phyloP scores from a whole-genome alignment of 202 grass and related monocot genomes.

The Setaria viridis region DNA sequence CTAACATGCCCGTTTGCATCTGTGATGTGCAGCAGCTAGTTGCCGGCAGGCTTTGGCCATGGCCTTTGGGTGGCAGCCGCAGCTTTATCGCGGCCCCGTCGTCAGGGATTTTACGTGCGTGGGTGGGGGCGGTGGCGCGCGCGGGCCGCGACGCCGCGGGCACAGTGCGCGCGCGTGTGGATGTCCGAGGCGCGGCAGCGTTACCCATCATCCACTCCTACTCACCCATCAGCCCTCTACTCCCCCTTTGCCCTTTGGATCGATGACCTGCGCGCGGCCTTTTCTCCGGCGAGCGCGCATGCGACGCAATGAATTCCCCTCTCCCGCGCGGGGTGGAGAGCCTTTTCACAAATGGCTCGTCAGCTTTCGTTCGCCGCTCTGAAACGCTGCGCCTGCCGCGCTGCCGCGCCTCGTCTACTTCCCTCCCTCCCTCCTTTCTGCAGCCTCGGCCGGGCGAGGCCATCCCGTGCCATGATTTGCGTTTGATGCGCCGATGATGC shows the following conservation, averaged over 20 bases:
- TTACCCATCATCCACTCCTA: not conserved
- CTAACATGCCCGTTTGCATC: not conserved
- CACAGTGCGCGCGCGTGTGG: not conserved
- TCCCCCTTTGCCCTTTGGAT: not conserved
- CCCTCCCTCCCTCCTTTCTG: not conserved
- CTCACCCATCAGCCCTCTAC: not conserved
- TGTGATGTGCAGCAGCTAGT: not conserved
- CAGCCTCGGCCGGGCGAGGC: not conserved
- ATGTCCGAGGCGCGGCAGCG: not conserved
- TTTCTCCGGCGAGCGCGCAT: not conserved
- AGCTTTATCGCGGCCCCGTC: constrained; percentile 14
- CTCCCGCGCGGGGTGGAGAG: not conserved
- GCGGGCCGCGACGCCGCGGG: not conserved
- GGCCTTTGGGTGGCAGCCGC: not conserved
- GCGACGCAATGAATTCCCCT: not conserved
- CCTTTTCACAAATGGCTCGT: constrained; percentile 41
- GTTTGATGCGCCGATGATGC: constrained; percentile 27
- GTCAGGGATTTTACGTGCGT: not conserved
- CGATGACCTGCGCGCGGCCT: not conserved
- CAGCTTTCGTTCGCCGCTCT: constrained; percentile 28
- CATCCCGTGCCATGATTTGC: constrained; percentile 32
- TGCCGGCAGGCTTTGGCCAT: not conserved
- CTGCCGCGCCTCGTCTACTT: constrained; percentile 2
- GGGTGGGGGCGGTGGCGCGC: not conserved
- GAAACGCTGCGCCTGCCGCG: constrained; percentile 27